Percentiles rank a stretch among this genome's conserved stretches.
Evolutionary conservation across 768 basidiomycete species (phyloP).

Genomic region (Kwoniella bestiolae): DNA sequence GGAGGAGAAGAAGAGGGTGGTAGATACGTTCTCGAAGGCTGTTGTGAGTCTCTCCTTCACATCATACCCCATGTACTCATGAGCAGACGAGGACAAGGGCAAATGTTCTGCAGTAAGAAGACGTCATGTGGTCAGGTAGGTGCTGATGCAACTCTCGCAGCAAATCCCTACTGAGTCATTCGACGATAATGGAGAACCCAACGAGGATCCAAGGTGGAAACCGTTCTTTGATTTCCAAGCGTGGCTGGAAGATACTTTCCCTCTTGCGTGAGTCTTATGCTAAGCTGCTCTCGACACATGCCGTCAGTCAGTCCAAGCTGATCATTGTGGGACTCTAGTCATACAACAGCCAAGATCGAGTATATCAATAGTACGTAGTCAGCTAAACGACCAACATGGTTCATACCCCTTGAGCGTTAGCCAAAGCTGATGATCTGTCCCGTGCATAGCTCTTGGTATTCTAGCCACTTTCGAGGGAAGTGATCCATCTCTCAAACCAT

Average conservation of each 20-base stretch:
- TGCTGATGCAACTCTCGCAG: conserved; percentile 24
- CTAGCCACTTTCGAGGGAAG: conserved; percentile 49
- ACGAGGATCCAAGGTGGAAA: conserved; percentile 56
- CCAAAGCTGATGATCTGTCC: too few species aligned
- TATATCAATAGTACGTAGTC: conserved; percentile 53
- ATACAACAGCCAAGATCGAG: conserved; percentile 44
- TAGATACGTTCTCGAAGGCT: conserved; percentile 36
- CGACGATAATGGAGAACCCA: conserved; percentile 55
- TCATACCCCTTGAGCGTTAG: background rate
- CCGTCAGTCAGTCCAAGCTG: too few species aligned
- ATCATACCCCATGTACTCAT: background rate
- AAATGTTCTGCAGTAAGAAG: too few species aligned
- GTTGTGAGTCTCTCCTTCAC: conserved; percentile 36
- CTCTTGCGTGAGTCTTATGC: conserved; percentile 40
- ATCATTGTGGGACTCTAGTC: too few species aligned
- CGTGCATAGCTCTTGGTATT: conserved; percentile 44
- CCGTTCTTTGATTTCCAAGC: conserved; percentile 55
- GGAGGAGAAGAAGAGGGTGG: conserved; percentile 36
- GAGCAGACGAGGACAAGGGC: too few species aligned
- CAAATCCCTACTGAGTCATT: conserved; percentile 53
- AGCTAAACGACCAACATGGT: too few species aligned
- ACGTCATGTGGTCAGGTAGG: background rate
- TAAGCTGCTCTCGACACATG: too few species aligned
- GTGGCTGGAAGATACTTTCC: conserved; percentile 51
- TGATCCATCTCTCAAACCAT: conserved; percentile 51